Percentiles rank a stretch among this genome's conserved stretches.
Evolutionary conservation across 2,329 filamentous ascomycete genomes (phyloP).

Genomic region (Neocatenulostroma microsporum): DNA sequence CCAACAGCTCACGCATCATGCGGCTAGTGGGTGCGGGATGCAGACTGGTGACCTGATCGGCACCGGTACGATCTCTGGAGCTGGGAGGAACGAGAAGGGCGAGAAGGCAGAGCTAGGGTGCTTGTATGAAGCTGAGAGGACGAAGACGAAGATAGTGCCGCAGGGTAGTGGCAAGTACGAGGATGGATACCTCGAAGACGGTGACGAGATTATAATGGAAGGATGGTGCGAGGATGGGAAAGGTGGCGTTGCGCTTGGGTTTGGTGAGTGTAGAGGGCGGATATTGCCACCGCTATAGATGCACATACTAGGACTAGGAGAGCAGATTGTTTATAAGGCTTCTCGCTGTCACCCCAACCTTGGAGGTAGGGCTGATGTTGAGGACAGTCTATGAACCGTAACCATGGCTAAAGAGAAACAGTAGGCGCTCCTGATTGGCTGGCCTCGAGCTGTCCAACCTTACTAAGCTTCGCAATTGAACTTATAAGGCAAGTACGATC

Average conservation of each 20-base stretch:
- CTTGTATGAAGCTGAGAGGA: conserved; percentile 32
- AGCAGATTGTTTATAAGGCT: no score
- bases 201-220: conserved; percentile 31
- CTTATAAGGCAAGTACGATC: no score
- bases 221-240: conserved; percentile 24
- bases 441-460: no score
- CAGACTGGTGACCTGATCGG: conserved; percentile 38
- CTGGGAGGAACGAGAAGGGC: conserved; percentile 23
- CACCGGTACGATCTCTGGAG: conserved; percentile 39
- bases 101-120: conserved; percentile 34
- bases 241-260: conserved; percentile 20
- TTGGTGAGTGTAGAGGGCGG: conserved; percentile 24
- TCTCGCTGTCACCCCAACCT: no score
- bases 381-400: no score
- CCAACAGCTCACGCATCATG: conserved; percentile 39
- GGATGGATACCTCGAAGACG: conserved; percentile 35
- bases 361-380: no score
- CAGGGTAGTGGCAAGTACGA: conserved; percentile 23
- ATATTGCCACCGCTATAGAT: conserved; percentile 21
- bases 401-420: no score
- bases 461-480: no score
- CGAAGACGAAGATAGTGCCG: conserved; percentile 30
- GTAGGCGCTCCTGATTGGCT: no score
- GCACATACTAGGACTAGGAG: no score
- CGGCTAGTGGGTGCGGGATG: conserved; percentile 36